Evolutionary conservation across 2,329 filamentous ascomycete genomes (phyloP).

Genomic region (Malbranchea zuffiana): DNA sequence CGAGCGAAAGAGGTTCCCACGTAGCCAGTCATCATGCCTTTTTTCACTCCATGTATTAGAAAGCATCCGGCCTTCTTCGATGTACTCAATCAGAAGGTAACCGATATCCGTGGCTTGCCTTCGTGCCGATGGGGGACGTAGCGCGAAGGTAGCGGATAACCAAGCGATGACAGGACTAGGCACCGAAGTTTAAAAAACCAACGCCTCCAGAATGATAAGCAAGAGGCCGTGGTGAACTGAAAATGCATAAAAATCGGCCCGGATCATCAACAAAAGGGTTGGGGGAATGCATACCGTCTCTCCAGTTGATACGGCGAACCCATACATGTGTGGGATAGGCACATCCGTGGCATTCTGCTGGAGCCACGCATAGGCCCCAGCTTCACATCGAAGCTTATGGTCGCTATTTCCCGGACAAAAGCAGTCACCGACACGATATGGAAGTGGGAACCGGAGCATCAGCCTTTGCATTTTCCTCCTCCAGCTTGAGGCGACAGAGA

Average conservation of each 20-base stretch:
- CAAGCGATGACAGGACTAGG: not conserved
- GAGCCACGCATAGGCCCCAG: slow-evolving; percentile 12
- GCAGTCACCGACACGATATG: slow-evolving; percentile 10
- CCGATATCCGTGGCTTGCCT: slow-evolving; percentile 5
- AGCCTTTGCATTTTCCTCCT: slow-evolving; percentile 5
- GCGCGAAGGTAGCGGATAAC: slow-evolving; percentile 1
- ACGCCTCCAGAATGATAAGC: not conserved
- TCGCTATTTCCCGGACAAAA: slow-evolving; percentile 9
- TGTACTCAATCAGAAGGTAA: slow-evolving; percentile 18
- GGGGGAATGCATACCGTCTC: slow-evolving; percentile 11
- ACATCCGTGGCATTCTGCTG: slow-evolving; percentile 9
- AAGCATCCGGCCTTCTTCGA: slow-evolving; percentile 18
- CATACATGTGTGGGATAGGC: slow-evolving; percentile 12
- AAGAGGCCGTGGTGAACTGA: not conserved
- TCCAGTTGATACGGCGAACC: slow-evolving; percentile 18
- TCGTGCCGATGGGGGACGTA: slow-evolving; percentile 1
- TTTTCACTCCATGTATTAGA: slow-evolving; percentile 16
- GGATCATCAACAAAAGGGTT: not conserved
- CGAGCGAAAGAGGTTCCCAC: slow-evolving; percentile 17
- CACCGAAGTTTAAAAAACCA: slow-evolving; percentile 2
- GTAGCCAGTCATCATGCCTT: slow-evolving; percentile 15
- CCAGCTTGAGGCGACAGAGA: slow-evolving; percentile 7
- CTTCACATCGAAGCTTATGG: slow-evolving; percentile 15
- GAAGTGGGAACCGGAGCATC: slow-evolving; percentile 10
- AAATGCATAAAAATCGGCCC: not conserved